Base-by-base conservation (phyloP, 164 flowering plant genomes). In the Piper betle region DNA sequence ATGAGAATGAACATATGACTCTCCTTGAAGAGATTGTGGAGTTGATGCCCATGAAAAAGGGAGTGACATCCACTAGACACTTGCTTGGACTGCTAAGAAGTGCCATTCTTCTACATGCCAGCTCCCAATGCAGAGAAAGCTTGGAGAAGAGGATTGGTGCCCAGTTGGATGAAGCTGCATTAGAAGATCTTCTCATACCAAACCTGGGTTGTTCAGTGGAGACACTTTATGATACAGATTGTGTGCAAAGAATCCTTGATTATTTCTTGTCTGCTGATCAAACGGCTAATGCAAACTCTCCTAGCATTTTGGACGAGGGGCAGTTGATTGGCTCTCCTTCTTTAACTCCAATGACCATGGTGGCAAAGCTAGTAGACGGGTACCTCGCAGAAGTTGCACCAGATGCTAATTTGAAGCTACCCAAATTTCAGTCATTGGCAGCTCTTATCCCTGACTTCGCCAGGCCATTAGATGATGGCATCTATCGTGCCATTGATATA, bases 381-480 rank as follows among this genome's bases (percentile, higher is more conserved):
- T 87, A 81, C 33, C 33, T 25, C 33, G 33, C 33, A 25, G 33
- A 25, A 25, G 33, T 25, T 25, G 33, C 33, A 25, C 33, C 33
- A 25, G 33, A 25, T 2, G 33, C 33, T 25, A 25, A 25, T 25
- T 25, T 25, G 33, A 25, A 25, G 33, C 33, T 25, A 25, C 33
- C 33, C 33, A 25, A 25, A 25, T 25, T 25, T 25, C 33, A 25
- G 75, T 65, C 84, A 0, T 82, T 85, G n/a, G 96, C 86, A 58
- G 84, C 80, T 55, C 76, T 60, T 9, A 75, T 87, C 55, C 96
- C 96, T 54, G 96, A 87, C n/a, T 81, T 77, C 78, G 91, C 89
- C 37, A 82, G 96, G 70, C 74, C 80, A 16, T 68, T 81, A 4
- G 83, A 84, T 69, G 91, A 87, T 79, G 96, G 86, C 33, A 25